Conservation (phyloP, 257 asterid genomes). For the Ocimum tenuiflorum region DNA sequence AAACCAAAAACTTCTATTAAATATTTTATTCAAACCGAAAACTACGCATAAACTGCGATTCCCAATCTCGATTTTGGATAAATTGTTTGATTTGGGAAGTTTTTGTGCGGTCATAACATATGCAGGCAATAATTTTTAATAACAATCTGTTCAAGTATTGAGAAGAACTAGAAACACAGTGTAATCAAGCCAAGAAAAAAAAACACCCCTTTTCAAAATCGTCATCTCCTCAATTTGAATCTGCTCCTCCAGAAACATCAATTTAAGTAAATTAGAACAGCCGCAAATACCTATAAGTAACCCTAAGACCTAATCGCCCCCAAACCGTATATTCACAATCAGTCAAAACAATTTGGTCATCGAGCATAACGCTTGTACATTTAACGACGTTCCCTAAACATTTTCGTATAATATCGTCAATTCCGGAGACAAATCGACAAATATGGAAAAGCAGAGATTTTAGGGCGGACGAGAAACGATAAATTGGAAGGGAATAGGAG, state of each 20-base stretch:
- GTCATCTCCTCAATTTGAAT: not conserved
- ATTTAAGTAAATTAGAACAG: not conserved
- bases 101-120: not conserved
- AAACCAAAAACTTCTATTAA: not conserved
- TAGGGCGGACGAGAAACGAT: not conserved
- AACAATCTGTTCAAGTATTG: not conserved
- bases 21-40: not conserved
- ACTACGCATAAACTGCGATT: not conserved
- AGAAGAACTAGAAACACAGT: not conserved
- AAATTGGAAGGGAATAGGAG: not conserved
- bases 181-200: not conserved
- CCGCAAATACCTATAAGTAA: not conserved
- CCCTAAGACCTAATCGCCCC: constrained; percentile 5
- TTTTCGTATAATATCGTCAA: not conserved
- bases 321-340: not conserved
- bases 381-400: not conserved
- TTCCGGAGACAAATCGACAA: not conserved
- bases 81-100: not conserved
- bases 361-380: not conserved
- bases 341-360: not conserved
- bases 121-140: not conserved
- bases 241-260: not conserved
- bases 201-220: not conserved
- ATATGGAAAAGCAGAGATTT: not conserved
- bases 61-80: not conserved